Evolutionary conservation across 148 eudicot species (phyloP).

Genomic region (Chenopodium berlandieri): DNA sequence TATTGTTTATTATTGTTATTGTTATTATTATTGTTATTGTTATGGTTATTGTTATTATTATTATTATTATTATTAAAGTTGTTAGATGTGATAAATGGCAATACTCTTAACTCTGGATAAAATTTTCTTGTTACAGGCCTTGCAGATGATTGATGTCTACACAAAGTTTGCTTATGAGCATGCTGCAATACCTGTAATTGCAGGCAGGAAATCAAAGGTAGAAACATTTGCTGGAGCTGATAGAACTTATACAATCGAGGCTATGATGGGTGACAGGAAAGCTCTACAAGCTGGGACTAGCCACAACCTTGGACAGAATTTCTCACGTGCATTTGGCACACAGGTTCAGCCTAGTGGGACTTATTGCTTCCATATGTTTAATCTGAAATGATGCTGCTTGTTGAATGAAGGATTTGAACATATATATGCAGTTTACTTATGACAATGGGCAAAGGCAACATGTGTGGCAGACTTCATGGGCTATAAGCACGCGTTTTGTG

Average conservation of each 20-base stretch:
- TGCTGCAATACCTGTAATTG: slow-evolving; percentile 97
- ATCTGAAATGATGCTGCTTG: background rate
- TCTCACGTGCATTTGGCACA: slow-evolving; percentile 95
- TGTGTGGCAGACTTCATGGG: slow-evolving; percentile 99
- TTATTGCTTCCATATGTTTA: background rate
- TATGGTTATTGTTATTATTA: too few species aligned
- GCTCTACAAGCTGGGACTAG: slow-evolving; percentile 99
- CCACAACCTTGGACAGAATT: slow-evolving; percentile 98
- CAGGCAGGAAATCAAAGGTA: slow-evolving; percentile 89
- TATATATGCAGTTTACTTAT: slow-evolving; percentile 68
- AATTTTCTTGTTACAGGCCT: slow-evolving; percentile 63
- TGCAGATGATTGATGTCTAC: slow-evolving; percentile 92
- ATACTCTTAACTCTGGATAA: slow-evolving; percentile 17
- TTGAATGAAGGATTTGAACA: background rate
- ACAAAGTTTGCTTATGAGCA: slow-evolving; percentile 88
- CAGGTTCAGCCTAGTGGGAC: slow-evolving; percentile 41
- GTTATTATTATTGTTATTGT: too few species aligned
- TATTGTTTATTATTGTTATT: too few species aligned
- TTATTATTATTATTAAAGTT: too few species aligned
- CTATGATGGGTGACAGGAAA: slow-evolving; percentile 99
- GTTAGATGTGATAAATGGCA: too few species aligned
- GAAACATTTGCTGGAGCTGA: slow-evolving; percentile 99
- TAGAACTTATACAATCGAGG: slow-evolving; percentile 94
- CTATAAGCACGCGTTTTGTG: slow-evolving; percentile 94
- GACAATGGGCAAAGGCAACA: slow-evolving; percentile 86